phyloP scores from a whole-genome alignment of 345 rosid species.

The Brassica cretica region DNA sequence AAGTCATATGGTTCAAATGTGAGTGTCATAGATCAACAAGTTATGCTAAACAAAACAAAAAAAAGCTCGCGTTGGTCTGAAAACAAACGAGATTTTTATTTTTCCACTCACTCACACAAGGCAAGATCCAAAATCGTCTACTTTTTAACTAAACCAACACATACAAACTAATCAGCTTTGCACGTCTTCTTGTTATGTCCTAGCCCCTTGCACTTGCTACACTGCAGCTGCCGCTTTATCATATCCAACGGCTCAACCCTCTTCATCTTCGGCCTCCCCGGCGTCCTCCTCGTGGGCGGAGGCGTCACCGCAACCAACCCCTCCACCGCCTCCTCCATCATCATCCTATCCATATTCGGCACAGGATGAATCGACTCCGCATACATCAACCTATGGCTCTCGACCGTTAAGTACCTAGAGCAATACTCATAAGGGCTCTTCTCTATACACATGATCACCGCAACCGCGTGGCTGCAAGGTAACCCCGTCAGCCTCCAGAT shows the following conservation, averaged over 20 bases:
- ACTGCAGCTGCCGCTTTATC: conserved; percentile 81
- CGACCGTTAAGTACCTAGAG: conserved; percentile 61
- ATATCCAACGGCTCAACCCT: conserved; percentile 61
- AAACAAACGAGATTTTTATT: conserved; percentile 24
- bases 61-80: conserved; percentile 2
- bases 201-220: conserved; percentile 96
- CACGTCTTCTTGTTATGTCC: conserved; percentile 97
- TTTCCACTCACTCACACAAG: conserved; percentile 14
- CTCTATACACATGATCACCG: conserved; percentile 56
- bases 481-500: conserved; percentile 70
- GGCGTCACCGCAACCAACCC: conserved; percentile 63
- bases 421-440: conserved; percentile 79
- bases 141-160: conserved; percentile 27
- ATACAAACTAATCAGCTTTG: conserved; percentile 45
- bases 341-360: conserved; percentile 65
- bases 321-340: conserved; percentile 46
- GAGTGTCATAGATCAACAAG: conserved; percentile 14
- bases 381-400: conserved; percentile 55
- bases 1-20: neutral
- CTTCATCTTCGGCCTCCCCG: conserved; percentile 82
- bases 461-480: conserved; percentile 87
- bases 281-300: conserved; percentile 81
- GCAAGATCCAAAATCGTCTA: conserved; percentile 33
- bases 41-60: neutral
- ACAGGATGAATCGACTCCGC: conserved; percentile 79